Evolutionary conservation across 176 grass and related monocot genomes (phyloP).

Genomic region (Musa beccarii): DNA sequence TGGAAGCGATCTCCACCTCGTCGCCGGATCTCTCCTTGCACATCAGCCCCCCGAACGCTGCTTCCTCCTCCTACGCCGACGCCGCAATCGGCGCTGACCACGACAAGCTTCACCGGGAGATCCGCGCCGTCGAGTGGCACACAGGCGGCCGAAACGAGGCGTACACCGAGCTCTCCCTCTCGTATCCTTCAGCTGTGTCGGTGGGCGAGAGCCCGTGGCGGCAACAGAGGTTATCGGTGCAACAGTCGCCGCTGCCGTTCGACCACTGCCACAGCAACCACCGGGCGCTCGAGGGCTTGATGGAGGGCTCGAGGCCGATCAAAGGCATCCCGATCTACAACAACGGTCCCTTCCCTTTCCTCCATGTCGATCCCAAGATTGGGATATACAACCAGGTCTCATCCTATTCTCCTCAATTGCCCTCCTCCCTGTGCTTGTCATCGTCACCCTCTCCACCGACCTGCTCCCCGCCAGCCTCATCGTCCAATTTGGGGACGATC

Average conservation of each 20-base stretch:
- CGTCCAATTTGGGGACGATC: neutral
- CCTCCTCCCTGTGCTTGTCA: neutral
- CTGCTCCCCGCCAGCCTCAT: neutral
- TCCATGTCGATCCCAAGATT: neutral
- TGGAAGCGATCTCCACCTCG: constrained; percentile 23
- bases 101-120: neutral
- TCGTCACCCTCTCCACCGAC: neutral
- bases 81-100: neutral
- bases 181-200: neutral
- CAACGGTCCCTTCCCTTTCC: neutral
- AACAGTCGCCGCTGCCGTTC: neutral
- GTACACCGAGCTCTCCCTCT: constrained; percentile 6
- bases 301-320: neutral
- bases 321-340: constrained; percentile 20
- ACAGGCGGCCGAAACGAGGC: neutral
- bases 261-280: neutral
- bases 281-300: too few relatives aligned
- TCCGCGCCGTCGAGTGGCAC: constrained; percentile 3
- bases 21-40: constrained; percentile 33
- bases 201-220: neutral
- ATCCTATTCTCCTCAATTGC: neutral
- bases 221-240: neutral
- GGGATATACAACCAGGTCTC: neutral
- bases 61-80: neutral
- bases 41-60: constrained; percentile 28